A percentile compares a stretch with the other conserved stretches of the same genome.
Evolutionary conservation across 1,139 yeast genomes (phyloP).

Genomic region (Candida glucosophila): DNA sequence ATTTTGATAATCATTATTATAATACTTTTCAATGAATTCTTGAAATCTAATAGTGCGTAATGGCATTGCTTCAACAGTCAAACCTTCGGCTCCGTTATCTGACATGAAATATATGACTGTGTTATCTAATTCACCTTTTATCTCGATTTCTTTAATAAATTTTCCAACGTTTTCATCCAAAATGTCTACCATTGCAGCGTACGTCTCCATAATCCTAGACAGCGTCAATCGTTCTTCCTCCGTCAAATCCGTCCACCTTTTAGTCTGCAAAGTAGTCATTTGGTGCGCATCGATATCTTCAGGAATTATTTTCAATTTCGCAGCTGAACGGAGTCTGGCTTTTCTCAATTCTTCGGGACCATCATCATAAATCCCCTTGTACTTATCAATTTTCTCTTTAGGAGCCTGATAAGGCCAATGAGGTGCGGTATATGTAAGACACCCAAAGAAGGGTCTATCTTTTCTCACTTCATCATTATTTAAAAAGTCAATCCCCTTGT

Average conservation of each 20-base stretch:
- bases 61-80: slow-evolving; percentile 47
- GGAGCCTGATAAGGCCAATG: slow-evolving; percentile 61
- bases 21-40: slow-evolving; percentile 21
- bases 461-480: slow-evolving; percentile 16
- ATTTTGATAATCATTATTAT: slow-evolving; percentile 37
- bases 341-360: slow-evolving; percentile 40
- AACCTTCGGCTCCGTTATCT: slow-evolving; percentile 56
- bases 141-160: slow-evolving; percentile 30
- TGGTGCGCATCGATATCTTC: slow-evolving; percentile 37
- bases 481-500: slow-evolving; percentile 30
- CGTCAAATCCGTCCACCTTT: slow-evolving; percentile 33
- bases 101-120: slow-evolving; percentile 50
- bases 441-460: slow-evolving; percentile 44
- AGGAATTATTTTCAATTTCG: slow-evolving; percentile 36
- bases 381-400: slow-evolving; percentile 33
- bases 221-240: slow-evolving; percentile 25
- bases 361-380: slow-evolving; percentile 38
- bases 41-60: slow-evolving; percentile 19
- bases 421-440: slow-evolving; percentile 49
- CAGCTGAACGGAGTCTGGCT: slow-evolving; percentile 29
- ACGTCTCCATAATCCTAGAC: slow-evolving; percentile 42
- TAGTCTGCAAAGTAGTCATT: slow-evolving; percentile 29
- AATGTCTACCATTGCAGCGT: slow-evolving; percentile 55
- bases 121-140: slow-evolving; percentile 36
- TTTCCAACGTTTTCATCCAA: slow-evolving; percentile 43